Conservation (phyloP, 2,329 filamentous ascomycete species). For the Blastomyces gilchristii region DNA sequence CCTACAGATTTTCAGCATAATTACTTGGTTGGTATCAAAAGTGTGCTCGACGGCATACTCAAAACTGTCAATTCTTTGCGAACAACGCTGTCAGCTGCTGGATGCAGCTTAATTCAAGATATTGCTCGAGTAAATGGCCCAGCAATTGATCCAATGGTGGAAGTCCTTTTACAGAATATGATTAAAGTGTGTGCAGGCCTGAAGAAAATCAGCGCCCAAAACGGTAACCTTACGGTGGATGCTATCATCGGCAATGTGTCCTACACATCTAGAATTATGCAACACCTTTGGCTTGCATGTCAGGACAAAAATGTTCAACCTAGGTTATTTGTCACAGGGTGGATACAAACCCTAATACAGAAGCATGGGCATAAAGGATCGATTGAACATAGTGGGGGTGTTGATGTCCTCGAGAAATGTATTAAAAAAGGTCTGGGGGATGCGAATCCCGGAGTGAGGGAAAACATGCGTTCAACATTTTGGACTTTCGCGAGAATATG, state of each 20-base stretch:
- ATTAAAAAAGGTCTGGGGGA: slow-evolving; percentile 83
- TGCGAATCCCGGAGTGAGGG: slow-evolving; percentile 79
- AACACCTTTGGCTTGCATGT: slow-evolving; percentile 70
- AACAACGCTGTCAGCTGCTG: slow-evolving; percentile 82
- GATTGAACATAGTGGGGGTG: slow-evolving; percentile 72
- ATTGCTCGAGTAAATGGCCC: slow-evolving; percentile 65
- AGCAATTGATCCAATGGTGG: slow-evolving; percentile 76
- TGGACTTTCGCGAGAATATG: slow-evolving; percentile 74
- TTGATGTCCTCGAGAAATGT: slow-evolving; percentile 77
- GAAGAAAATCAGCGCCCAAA: slow-evolving; percentile 84
- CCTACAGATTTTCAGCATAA: slow-evolving; percentile 62
- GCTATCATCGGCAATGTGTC: slow-evolving; percentile 67
- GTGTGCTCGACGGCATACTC: slow-evolving; percentile 73
- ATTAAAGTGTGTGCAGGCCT: slow-evolving; percentile 82
- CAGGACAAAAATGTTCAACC: slow-evolving; percentile 93
- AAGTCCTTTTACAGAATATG: slow-evolving; percentile 77
- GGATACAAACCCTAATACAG: slow-evolving; percentile 72
- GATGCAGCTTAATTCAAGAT: slow-evolving; percentile 74
- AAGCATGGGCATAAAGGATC: slow-evolving; percentile 71
- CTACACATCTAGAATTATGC: slow-evolving; percentile 70
- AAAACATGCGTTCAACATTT: slow-evolving; percentile 73
- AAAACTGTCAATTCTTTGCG: slow-evolving; percentile 74
- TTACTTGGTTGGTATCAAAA: slow-evolving; percentile 62
- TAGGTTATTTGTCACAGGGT: slow-evolving; percentile 64
- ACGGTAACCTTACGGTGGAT: slow-evolving; percentile 72